Base-by-base conservation (phyloP, 1,139 yeast genomes). In the Candida tunisiensis region DNA sequence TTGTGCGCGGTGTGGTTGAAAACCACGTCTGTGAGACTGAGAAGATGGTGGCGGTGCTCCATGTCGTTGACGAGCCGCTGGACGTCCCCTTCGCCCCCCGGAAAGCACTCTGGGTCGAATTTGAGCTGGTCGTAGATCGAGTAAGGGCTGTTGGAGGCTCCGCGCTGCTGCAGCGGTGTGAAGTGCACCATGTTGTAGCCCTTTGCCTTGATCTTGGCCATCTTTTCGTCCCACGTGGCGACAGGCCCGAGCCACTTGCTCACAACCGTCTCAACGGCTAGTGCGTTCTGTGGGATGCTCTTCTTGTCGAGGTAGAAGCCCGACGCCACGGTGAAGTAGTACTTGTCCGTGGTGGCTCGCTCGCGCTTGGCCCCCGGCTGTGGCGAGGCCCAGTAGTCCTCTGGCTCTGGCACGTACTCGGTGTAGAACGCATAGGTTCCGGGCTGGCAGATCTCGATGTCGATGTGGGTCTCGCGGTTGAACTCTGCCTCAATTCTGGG, bases 171-270 rank as follows among this genome's bases (percentile, higher is more conserved):
- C 36, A 88, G 60, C 0, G 98, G 98, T 2, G 96, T 83, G 48
- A 88, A 88, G 55, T 88, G 98, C 25, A 88, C 59, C 94, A 85
- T 80, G 49, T 88, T 88, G 57, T 85, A 88, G 12, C 91, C 88
- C 51, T 88, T 88, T 7, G 53, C 49, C 11, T 72, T 55, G 24
- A 88, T 65, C 27, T 66, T 64, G 3, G 51, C 45, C 33, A 88
- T 75, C 33, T 79, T 57, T 1, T 55, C 46, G 32, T 69, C 68
- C 96, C 96, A 88, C 17, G 66, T 27, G 38, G 47, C 25, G 42
- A 45, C 39, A 8, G 69, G 65, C 1, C 95, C 95, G 55, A 83
- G 67, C 91, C 94, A 82, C 54, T 88, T 88, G 24, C 94, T 79
- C 8, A 88, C 69, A 21, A 88, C 74, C 2, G 93, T 70, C 50